Percentiles rank a stretch among this genome's conserved stretches.
Conservation (phyloP, 495 filamentous ascomycete species). For the Penicillium canariense region DNA sequence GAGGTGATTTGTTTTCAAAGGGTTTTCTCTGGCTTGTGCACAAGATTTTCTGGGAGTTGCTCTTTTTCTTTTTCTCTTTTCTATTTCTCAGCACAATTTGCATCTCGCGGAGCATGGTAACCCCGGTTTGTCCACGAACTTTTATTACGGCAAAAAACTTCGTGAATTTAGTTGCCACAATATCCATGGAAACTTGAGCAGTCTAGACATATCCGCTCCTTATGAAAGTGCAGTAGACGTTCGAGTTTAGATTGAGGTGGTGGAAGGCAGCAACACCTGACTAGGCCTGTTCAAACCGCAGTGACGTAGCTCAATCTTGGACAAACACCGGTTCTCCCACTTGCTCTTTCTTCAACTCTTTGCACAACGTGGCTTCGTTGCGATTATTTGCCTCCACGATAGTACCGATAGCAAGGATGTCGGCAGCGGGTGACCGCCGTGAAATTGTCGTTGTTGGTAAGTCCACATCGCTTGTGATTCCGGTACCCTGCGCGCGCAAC, state of each 20-base stretch:
- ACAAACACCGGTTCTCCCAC: background rate
- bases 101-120: conserved; percentile 28
- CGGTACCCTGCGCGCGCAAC: conserved; percentile 31
- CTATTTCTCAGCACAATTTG: conserved; percentile 19
- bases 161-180: conserved; percentile 10
- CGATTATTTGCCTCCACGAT: conserved; percentile 17
- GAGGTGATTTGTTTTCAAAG: conserved; percentile 20
- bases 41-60: background rate
- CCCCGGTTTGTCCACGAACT: conserved; percentile 11
- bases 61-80: conserved; percentile 7
- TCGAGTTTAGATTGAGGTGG: background rate
- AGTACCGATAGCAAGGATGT: conserved; percentile 33
- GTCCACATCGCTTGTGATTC: conserved; percentile 20
- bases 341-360: conserved; percentile 1
- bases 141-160: conserved; percentile 10
- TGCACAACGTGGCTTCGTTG: conserved; percentile 31
- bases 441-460: conserved; percentile 71
- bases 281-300: conserved; percentile 10
- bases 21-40: background rate
- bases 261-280: conserved; percentile 26
- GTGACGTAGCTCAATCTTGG: conserved; percentile 29
- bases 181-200: conserved; percentile 5
- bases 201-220: background rate
- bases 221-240: conserved; percentile 2
- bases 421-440: conserved; percentile 40